These are phyloP conservation scores for Cercospora brassicicola DNA, from an alignment of 2,329 filamentous ascomycete genomes.

Conservation along the genomic window DNA sequence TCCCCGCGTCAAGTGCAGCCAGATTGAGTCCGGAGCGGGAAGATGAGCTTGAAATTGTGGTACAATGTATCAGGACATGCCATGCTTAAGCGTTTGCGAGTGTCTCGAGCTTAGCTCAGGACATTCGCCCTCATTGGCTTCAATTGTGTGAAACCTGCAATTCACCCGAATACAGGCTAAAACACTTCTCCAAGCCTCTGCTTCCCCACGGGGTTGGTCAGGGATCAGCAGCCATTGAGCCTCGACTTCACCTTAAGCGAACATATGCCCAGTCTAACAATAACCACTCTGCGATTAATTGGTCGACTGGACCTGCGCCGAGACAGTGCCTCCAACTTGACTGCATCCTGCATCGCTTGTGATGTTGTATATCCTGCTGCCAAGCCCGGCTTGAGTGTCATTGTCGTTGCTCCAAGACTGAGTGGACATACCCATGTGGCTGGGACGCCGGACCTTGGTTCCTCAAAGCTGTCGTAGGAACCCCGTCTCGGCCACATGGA, in stretches of 20 bases:
- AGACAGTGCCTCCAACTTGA: not conserved
- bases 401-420: not conserved
- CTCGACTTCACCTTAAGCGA: not conserved
- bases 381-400: not conserved
- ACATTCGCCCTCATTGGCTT: not conserved
- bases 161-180: constrained; percentile 2
- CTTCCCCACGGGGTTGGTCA: constrained; percentile 1
- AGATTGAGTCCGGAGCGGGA: not conserved
- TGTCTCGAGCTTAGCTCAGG: not conserved
- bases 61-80: not conserved
- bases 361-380: not conserved
- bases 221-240: constrained; percentile 4
- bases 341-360: not conserved
- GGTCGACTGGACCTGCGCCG: not conserved
- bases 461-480: not conserved
- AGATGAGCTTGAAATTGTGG: not conserved
- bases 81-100: not conserved
- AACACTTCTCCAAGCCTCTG: not conserved
- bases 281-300: not conserved
- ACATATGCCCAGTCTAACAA: not conserved
- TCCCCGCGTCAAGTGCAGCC: not conserved
- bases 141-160: not conserved
- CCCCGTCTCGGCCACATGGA: not conserved
- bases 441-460: not conserved
- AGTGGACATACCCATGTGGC: not conserved